Percentiles rank a stretch among this genome's conserved stretches.
These are phyloP conservation scores for Gardenia jasminoides DNA, from an alignment of 257 asterid genomes.

Conservation along the genomic window DNA sequence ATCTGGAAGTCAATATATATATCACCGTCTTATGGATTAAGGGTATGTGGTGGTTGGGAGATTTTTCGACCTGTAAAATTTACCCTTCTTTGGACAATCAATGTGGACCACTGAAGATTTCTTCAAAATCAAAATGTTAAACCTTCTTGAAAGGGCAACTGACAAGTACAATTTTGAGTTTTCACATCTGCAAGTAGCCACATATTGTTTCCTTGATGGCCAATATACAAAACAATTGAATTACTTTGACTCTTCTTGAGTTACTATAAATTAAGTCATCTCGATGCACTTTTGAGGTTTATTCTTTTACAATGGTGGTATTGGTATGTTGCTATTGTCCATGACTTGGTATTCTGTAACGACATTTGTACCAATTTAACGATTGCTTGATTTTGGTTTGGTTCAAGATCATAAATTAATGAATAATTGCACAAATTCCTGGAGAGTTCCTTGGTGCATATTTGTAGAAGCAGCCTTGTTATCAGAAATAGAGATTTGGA, in stretches of 20 bases:
- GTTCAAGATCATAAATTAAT: neutral
- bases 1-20: neutral
- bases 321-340: too few species aligned
- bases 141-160: neutral
- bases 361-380: too few species aligned
- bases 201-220: neutral
- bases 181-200: neutral
- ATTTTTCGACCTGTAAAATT: neutral
- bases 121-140: neutral
- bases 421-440: neutral
- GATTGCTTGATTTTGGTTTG: neutral
- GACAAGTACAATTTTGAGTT: neutral
- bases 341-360: too few species aligned
- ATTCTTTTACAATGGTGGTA: too few species aligned
- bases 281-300: neutral
- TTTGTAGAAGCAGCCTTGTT: neutral
- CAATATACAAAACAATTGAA: neutral
- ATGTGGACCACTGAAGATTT: too few species aligned
- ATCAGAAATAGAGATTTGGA: neutral
- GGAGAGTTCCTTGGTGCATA: neutral
- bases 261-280: neutral
- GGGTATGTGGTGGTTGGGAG: neutral
- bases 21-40: neutral
- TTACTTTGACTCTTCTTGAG: neutral
- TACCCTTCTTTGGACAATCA: too few species aligned